These are phyloP conservation scores for Phtheirospermum japonicum DNA, from an alignment of 257 asterid genomes.

Conservation along the genomic window DNA sequence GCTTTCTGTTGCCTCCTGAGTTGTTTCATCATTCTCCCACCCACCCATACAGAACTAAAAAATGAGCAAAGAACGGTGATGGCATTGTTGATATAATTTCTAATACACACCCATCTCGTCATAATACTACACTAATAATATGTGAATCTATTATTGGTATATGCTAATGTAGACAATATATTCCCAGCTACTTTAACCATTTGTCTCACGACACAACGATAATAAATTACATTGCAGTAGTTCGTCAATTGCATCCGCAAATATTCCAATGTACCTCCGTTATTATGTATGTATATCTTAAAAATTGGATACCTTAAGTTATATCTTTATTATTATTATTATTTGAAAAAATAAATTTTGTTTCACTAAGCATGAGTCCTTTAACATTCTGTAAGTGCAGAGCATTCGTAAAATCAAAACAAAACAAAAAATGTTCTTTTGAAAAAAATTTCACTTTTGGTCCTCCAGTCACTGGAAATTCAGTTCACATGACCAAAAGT, in stretches of 20 bases:
- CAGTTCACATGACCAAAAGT: no score
- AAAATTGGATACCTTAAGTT: no score
- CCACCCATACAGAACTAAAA: constrained; percentile 56
- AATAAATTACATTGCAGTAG: constrained; percentile 24
- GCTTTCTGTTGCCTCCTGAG: constrained; percentile 79
- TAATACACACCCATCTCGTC: constrained; percentile 3
- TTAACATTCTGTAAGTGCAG: no score
- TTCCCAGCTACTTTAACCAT: constrained; percentile 11
- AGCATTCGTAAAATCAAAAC: no score
- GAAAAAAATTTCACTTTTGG: no score
- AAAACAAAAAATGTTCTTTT: no score
- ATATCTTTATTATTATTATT: no score
- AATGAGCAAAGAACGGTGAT: constrained; percentile 1
- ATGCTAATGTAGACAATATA: constrained; percentile 1
- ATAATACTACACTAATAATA: background rate
- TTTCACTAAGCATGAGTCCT: no score
- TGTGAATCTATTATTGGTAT: background rate
- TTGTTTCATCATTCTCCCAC: constrained; percentile 97
- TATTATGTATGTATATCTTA: no score
- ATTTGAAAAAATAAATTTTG: no score
- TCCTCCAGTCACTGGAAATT: no score
- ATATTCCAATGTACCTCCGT: constrained; percentile 66
- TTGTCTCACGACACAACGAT: background rate
- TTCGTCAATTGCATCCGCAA: constrained; percentile 81
- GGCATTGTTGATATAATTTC: background rate